Evolutionary conservation across 2,329 filamentous ascomycete species (phyloP), one percentile per base, ranked within the genome.

Genomic region (Cordyceps sp.): DNA sequence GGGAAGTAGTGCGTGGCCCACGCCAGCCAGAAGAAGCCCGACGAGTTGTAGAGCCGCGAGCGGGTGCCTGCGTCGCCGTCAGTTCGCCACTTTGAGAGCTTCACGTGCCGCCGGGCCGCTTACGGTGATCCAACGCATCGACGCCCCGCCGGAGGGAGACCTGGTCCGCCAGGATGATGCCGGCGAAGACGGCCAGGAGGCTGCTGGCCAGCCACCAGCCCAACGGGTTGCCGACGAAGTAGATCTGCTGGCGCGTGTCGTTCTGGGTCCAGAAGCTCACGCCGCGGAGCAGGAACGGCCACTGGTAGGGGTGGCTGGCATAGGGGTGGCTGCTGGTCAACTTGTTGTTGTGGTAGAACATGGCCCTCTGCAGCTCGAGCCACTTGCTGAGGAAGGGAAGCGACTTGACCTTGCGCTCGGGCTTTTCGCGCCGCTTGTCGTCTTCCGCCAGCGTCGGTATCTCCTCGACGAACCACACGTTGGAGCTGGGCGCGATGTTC

Each of bases 301-400:
- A 98, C 50, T 93, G 83, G 61, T 92, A 90, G 6, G 90, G 90
- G 52, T 86, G 78, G 46, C 84, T 93, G 26, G 90, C 73, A 54
- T 98, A 98, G 2, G 90, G 90, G 55, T 98, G 90, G 52, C 83
- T 93, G 61, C 85, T 92, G 28, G 90, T 98, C 50, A 98, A 64
- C 47, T 92, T 88, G 57, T 86, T 96, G 69, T 98, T 98, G 67
- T 98, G 90, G 69, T 81, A 88, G 69, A 98, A 98, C 86, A 98
- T 98, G 46, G 86, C 84, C 31, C 88, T 75, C 59, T 98, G 90
- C 36, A 98, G 69, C 63, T 98, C 90, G 41, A 94, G 73, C 68
- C 88, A 98, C 63, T 98, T 98, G 48, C 71, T 73, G 42, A 94
- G 60, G 69, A 98, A 98, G 14, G 86, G 77, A 48, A 96, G 55